phyloP scores from a whole-genome alignment of 495 filamentous ascomycete species.

The Sordaria brevicollis region DNA sequence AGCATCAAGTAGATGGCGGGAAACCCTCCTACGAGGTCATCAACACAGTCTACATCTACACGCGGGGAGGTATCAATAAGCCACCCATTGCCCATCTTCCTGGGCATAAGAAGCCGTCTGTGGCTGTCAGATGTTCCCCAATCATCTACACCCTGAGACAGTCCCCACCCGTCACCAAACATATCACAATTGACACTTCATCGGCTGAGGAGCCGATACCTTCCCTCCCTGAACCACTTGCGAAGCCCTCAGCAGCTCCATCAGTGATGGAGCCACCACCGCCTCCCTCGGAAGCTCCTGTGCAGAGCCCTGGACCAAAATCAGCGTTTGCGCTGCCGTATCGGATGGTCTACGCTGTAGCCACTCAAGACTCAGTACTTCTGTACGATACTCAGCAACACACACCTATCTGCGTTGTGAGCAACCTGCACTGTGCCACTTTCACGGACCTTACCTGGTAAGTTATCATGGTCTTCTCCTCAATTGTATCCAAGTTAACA shows the following conservation, averaged over 20 bases:
- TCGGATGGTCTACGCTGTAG: slow-evolving; percentile 92
- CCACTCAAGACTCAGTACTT: slow-evolving; percentile 91
- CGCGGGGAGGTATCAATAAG: slow-evolving; percentile 90
- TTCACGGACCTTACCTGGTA: slow-evolving; percentile 97
- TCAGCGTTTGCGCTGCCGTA: slow-evolving; percentile 80
- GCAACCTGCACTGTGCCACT: slow-evolving; percentile 92
- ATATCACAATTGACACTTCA: slow-evolving; percentile 91
- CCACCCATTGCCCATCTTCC: slow-evolving; percentile 96
- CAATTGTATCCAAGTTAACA: slow-evolving; percentile 13
- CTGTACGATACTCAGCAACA: slow-evolving; percentile 97
- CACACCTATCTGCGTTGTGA: slow-evolving; percentile 83
- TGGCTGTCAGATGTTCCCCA: slow-evolving; percentile 90
- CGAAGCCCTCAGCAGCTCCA: slow-evolving; percentile 43
- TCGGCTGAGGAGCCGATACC: slow-evolving; percentile 75
- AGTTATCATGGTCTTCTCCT: slow-evolving; percentile 16
- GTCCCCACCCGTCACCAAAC: slow-evolving; percentile 55
- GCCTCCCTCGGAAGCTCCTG: slow-evolving; percentile 42
- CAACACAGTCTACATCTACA: slow-evolving; percentile 98
- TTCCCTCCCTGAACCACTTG: slow-evolving; percentile 70
- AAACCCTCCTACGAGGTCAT: slow-evolving; percentile 76
- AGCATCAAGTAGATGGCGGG: slow-evolving; percentile 56
- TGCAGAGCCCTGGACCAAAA: slow-evolving; percentile 43
- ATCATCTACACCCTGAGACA: slow-evolving; percentile 75
- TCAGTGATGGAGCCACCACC: slow-evolving; percentile 84
- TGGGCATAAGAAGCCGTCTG: slow-evolving; percentile 96